Base-by-base conservation (phyloP, 177 flowering plant genomes). In the Vitis hybrid region DNA sequence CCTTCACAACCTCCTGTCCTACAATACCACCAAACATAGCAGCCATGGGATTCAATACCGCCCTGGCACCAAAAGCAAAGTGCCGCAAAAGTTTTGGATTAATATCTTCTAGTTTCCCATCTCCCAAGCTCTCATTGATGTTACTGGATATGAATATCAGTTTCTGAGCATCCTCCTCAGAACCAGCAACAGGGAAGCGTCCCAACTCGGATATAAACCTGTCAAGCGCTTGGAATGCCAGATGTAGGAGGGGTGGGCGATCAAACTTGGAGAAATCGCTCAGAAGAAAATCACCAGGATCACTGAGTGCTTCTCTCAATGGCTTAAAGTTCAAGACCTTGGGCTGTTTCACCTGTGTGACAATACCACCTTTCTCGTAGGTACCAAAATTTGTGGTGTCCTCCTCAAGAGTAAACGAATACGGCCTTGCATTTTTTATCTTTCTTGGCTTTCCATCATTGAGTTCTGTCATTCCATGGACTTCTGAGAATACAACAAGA, bases 11-110 rank as follows among this genome's bases (percentile, higher is more conserved):
- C 81, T 93, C 97, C 69, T 91, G 97, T 34, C 96, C 97, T 13
- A 92, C 97, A 70, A 93, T 80, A 56, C 98, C 94, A 75, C 97
- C 98, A 80, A 94, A 92, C 94, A 94, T 91, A 68, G 98, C 97
- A 75, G 98, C 97, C 97, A 94, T 94, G 21, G 98, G 98, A 75
- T 90, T 93, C 56, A 93, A 74, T 30, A 91, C 93, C 18, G 98
- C 97, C 75, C 82, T 86, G 5, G 97, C 80, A 66, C 98, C 98
- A 83, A 82, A 88, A 14, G 97, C 88, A 77, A 94, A 94, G 67
- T 82, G 83, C 48, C 81, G 78, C 48, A 94, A 69, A 75, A 94
- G 83, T 65, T 87, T 94, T 52, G 79, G 83, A 67, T 91, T 85
- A 68, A 89, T 77, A 69, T 85, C 85, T 14, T 84, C 92, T 61